These are phyloP conservation scores for Termitomyces heimii DNA, from an alignment of 768 basidiomycete genomes.

Conservation along the genomic window DNA sequence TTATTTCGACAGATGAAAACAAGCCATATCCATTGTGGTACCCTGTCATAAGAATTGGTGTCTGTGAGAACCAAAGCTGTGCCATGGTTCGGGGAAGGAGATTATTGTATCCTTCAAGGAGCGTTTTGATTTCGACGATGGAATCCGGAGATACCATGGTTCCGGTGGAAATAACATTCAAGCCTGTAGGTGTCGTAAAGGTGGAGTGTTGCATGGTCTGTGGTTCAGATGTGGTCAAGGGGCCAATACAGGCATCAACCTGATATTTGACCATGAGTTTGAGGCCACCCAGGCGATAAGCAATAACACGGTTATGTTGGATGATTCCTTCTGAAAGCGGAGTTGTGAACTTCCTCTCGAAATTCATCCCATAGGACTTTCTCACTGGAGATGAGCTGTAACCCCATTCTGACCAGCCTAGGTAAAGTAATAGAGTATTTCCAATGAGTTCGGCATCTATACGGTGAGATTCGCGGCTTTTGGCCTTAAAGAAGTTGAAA, in stretches of 20 bases:
- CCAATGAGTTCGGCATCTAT: constrained; percentile 15
- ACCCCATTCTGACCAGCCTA: constrained; percentile 13
- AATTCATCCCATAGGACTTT: constrained; percentile 11
- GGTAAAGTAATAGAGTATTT: constrained; percentile 13
- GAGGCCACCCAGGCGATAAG: constrained; percentile 16
- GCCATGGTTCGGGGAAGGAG: constrained; percentile 5
- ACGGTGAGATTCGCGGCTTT: constrained; percentile 1
- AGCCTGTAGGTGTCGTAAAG: constrained; percentile 6
- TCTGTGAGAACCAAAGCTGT: constrained; percentile 18
- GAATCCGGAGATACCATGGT: constrained; percentile 7
- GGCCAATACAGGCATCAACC: constrained; percentile 20
- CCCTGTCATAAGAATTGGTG: constrained; percentile 13
- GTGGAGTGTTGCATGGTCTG: neutral
- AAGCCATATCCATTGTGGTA: constrained; percentile 13
- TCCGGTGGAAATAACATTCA: constrained; percentile 8
- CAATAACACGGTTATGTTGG: constrained; percentile 14
- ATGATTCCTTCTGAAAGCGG: constrained; percentile 8
- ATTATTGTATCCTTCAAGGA: neutral
- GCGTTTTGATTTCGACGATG: constrained; percentile 16
- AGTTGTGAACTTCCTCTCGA: constrained; percentile 13
- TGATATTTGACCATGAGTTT: constrained; percentile 24
- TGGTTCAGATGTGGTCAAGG: neutral
- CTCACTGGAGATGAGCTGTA: neutral
- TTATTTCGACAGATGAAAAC: constrained; percentile 9
- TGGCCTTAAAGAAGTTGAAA: constrained; percentile 8